Conservation (phyloP, 164 flowering plant genomes). For the Liquidambar formosana region DNA sequence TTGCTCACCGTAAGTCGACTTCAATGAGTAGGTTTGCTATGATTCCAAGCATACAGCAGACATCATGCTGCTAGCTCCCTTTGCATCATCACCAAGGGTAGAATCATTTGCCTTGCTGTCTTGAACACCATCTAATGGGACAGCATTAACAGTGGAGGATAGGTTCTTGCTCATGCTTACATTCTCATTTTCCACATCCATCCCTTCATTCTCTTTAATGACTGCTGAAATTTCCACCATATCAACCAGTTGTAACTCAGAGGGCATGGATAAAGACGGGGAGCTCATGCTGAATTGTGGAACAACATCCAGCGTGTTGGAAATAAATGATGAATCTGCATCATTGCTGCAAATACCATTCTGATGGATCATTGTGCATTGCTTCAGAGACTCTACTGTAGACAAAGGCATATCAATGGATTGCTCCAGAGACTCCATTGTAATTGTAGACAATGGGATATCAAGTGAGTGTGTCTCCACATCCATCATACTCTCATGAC, state of each 20-base stretch:
- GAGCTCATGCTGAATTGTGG: constrained; percentile 3
- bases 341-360: constrained; percentile 7
- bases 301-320: neutral
- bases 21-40: neutral
- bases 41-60: neutral
- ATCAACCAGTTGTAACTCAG: constrained; percentile 6
- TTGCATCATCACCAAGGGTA: neutral
- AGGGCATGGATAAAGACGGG: constrained; percentile 3
- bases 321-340: neutral
- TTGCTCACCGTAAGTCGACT: neutral
- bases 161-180: neutral
- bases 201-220: constrained; percentile 9
- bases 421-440: constrained; percentile 9
- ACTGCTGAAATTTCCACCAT: constrained; percentile 6
- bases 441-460: neutral
- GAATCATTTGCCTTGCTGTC: neutral
- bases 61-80: neutral
- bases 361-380: constrained; percentile 9
- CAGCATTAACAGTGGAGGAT: too few relatives aligned
- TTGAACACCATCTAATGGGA: neutral
- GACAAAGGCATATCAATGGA: neutral
- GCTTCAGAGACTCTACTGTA: neutral
- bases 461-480: constrained; percentile 3
- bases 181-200: constrained; percentile 1
- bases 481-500: constrained; percentile 14